Conservation (phyloP, 2,329 filamentous ascomycete species). For the Fusarium pilosicola region DNA sequence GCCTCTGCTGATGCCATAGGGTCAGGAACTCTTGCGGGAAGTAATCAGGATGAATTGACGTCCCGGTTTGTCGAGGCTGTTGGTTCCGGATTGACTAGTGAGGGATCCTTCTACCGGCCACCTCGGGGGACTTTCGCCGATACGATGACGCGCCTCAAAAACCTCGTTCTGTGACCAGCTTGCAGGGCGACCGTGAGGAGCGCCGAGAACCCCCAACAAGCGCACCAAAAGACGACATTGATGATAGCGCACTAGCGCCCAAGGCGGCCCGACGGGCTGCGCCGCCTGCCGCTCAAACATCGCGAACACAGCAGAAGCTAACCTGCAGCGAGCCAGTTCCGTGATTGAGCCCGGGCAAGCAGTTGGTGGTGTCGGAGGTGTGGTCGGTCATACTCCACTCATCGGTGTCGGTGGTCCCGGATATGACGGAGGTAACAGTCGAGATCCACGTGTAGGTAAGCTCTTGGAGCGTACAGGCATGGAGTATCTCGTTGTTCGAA, state of each 20-base stretch:
- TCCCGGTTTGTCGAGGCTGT: conserved; percentile 68
- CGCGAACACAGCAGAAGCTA: conserved; percentile 78
- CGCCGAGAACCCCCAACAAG: conserved; percentile 30
- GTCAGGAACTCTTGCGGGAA: conserved; percentile 41
- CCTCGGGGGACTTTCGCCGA: conserved; percentile 45
- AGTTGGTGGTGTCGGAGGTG: conserved; percentile 49
- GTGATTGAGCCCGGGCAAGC: conserved; percentile 72
- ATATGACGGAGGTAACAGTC: conserved; percentile 61
- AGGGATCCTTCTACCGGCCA: conserved; percentile 63
- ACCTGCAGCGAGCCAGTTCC: conserved; percentile 78
- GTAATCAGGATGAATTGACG: conserved; percentile 61
- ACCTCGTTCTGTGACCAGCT: conserved; percentile 55
- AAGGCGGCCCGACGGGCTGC: conserved; percentile 54
- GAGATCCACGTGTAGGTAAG: conserved; percentile 71
- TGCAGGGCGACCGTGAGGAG: conserved; percentile 42
- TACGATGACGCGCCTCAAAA: conserved; percentile 50
- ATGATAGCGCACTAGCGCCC: conserved; percentile 60
- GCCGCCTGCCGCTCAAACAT: conserved; percentile 63
- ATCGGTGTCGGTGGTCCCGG: conserved; percentile 64
- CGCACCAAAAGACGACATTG: conserved; percentile 46
- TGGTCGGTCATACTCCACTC: conserved; percentile 57
- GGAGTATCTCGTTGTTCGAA: conserved; percentile 78
- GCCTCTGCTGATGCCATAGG: conserved; percentile 44
- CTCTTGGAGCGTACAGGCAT: conserved; percentile 75
- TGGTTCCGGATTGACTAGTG: conserved; percentile 59